phyloP scores from a whole-genome alignment of 352 stramenopile genomes.

The Phytopythium ostracodes region DNA sequence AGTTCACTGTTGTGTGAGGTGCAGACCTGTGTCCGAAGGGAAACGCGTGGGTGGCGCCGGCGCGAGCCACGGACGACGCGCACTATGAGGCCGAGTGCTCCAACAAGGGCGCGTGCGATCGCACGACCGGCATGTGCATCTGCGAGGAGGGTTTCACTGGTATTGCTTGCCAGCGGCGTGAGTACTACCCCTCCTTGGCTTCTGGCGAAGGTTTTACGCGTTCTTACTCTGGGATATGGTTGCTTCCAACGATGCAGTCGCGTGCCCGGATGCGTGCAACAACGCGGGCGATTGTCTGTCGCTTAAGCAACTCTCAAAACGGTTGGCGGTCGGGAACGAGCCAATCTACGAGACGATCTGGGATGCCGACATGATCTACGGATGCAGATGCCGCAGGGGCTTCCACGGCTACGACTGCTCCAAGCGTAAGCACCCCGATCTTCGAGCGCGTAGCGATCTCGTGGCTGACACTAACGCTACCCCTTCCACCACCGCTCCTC shows the following conservation, averaged over 20 bases:
- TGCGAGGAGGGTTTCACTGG: slow-evolving; percentile 74
- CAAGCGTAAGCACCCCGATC: slow-evolving; percentile 20
- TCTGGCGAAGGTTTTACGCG: neutral
- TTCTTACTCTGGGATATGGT: neutral
- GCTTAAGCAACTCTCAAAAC: slow-evolving; percentile 48
- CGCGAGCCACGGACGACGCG: slow-evolving; percentile 42
- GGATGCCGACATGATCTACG: slow-evolving; percentile 81
- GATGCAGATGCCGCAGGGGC: slow-evolving; percentile 84
- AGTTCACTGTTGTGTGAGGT: neutral
- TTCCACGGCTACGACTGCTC: slow-evolving; percentile 85
- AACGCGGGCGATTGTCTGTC: slow-evolving; percentile 60
- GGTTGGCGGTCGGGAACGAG: slow-evolving; percentile 41
- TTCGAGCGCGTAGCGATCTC: neutral
- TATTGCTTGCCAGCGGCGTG: slow-evolving; percentile 64
- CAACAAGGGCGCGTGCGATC: slow-evolving; percentile 68
- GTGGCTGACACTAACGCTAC: neutral
- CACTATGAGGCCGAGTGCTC: slow-evolving; percentile 75
- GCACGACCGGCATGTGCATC: slow-evolving; percentile 36
- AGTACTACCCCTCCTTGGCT: slow-evolving; percentile 3
- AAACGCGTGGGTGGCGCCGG: slow-evolving; percentile 51
- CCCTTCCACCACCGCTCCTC: neutral
- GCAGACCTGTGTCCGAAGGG: slow-evolving; percentile 45
- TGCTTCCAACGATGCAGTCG: slow-evolving; percentile 25
- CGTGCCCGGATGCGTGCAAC: slow-evolving; percentile 37
- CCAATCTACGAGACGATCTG: slow-evolving; percentile 46